phyloP scores from a whole-genome alignment of 176 grass and related monocot species.

The Metroxylon sagu region DNA sequence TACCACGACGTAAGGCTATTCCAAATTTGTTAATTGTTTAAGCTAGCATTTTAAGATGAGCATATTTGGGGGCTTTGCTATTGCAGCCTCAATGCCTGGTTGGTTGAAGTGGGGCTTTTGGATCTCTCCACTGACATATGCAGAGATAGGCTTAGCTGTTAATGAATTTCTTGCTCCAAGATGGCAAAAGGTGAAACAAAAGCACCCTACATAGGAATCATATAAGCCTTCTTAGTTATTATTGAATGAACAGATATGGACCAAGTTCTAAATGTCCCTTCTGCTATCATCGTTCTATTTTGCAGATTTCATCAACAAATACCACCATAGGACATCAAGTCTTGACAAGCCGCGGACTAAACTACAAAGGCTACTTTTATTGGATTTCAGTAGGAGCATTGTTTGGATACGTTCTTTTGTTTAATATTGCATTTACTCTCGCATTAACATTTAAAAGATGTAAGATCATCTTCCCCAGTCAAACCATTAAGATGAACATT shows the following conservation, averaged over 20 bases:
- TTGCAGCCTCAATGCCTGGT: slow-evolving; percentile 49
- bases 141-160: slow-evolving; percentile 64
- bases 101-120: slow-evolving; percentile 94
- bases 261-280: too few species aligned
- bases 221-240: too few species aligned
- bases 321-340: slow-evolving; percentile 39
- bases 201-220: neutral
- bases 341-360: slow-evolving; percentile 43
- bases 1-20: slow-evolving; percentile 44
- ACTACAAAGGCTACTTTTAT: slow-evolving; percentile 59
- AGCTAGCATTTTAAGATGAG: neutral
- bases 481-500: neutral
- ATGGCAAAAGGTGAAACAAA: slow-evolving; percentile 61
- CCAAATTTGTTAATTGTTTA: slow-evolving; percentile 6
- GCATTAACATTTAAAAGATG: slow-evolving; percentile 53
- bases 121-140: slow-evolving; percentile 69
- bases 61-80: neutral
- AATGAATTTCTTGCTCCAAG: slow-evolving; percentile 81
- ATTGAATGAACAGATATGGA: too few species aligned
- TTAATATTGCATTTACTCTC: slow-evolving; percentile 52
- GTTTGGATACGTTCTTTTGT: slow-evolving; percentile 43
- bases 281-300: neutral
- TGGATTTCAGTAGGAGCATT: slow-evolving; percentile 78
- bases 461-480: slow-evolving; percentile 12
- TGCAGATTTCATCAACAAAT: slow-evolving; percentile 28